These are phyloP conservation scores for Coemansia sp. DNA, from an alignment of 192 early-diverging fungal genomes.

Conservation along the genomic window DNA sequence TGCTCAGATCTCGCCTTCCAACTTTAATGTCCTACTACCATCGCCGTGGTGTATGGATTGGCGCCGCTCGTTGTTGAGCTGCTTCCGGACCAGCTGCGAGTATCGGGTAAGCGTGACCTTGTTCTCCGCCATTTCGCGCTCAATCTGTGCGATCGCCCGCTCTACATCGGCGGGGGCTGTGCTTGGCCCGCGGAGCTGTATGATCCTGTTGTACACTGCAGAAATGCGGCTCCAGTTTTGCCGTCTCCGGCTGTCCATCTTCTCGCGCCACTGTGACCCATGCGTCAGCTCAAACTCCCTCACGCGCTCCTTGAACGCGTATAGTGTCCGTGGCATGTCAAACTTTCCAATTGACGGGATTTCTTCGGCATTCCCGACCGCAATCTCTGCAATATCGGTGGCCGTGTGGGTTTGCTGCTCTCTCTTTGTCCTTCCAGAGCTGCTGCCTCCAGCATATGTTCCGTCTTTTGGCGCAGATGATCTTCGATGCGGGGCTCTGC, in stretches of 20 bases:
- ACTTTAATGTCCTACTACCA: too few relatives aligned
- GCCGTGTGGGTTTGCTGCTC: background rate
- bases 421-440: background rate
- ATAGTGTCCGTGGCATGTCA: slow-evolving; percentile 32
- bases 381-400: slow-evolving; percentile 4
- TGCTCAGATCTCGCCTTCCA: too few relatives aligned
- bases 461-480: background rate
- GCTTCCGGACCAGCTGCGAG: slow-evolving; percentile 42
- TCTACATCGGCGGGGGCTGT: slow-evolving; percentile 15
- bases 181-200: slow-evolving; percentile 36
- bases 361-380: slow-evolving; percentile 27
- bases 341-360: slow-evolving; percentile 49
- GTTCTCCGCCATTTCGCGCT: slow-evolving; percentile 26
- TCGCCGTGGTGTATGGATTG: background rate
- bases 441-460: background rate
- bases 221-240: slow-evolving; percentile 54
- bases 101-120: slow-evolving; percentile 34
- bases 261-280: slow-evolving; percentile 40
- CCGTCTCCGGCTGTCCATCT: slow-evolving; percentile 44
- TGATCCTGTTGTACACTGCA: slow-evolving; percentile 34
- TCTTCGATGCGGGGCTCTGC: background rate
- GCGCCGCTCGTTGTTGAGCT: slow-evolving; percentile 32
- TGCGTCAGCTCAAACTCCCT: slow-evolving; percentile 24
- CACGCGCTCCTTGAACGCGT: slow-evolving; percentile 28
- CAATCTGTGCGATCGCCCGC: slow-evolving; percentile 24